Percentiles rank a stretch among this genome's conserved stretches.
These are phyloP conservation scores for Pyrus betulifolia DNA, from an alignment of 306 rosid genomes.

Conservation along the genomic window DNA sequence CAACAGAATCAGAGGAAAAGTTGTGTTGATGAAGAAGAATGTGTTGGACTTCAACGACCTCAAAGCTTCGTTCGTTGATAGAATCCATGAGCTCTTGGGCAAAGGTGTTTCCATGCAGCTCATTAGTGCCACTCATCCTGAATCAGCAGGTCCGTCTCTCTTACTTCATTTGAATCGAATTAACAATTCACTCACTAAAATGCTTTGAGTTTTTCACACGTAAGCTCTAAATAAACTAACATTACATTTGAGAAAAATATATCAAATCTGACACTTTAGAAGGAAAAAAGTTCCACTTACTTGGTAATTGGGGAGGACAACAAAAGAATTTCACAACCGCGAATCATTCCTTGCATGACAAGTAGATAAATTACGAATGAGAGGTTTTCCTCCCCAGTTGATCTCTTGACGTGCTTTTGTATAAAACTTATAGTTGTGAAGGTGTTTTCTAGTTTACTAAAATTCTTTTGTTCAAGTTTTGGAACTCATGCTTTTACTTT, in stretches of 20 bases:
- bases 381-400: neutral
- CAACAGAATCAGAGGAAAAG: conserved; percentile 47
- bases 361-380: too few relatives aligned
- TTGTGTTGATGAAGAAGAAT: conserved; percentile 68
- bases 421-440: neutral
- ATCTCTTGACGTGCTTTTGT: neutral
- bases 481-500: neutral
- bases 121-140: conserved; percentile 44
- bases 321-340: too few relatives aligned
- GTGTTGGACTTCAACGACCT: conserved; percentile 57
- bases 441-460: too few relatives aligned
- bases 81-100: conserved; percentile 72
- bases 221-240: neutral
- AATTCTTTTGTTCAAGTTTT: neutral
- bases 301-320: neutral
- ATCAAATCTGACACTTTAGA: neutral
- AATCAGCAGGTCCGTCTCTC: conserved; percentile 54
- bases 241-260: neutral
- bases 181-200: neutral
- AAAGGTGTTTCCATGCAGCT: conserved; percentile 76
- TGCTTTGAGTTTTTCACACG: neutral
- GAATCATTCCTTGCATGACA: too few relatives aligned
- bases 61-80: conserved; percentile 64
- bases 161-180: neutral
- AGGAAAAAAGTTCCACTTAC: neutral